Evolutionary conservation across 2,329 filamentous ascomycete species (phyloP), one percentile per base, ranked within the genome.

Genomic region (Hymenoscyphus fraxineus): DNA sequence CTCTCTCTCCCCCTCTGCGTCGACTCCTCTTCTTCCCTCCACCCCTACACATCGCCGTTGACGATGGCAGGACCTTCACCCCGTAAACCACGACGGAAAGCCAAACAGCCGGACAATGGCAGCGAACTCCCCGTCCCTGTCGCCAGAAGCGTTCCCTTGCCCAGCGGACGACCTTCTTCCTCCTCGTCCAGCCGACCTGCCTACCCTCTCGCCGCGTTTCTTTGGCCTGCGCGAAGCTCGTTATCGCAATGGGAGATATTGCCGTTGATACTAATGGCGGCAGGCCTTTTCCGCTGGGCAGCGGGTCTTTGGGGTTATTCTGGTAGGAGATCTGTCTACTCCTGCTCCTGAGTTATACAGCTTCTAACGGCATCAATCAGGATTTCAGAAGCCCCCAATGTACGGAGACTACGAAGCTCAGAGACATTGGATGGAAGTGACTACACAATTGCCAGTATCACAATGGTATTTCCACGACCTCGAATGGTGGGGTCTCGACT

Each of bases 391-490:
- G 66, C 93, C 93, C 41, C 95, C 95, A 6, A 93, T 97, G 87
- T 91, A 93, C 74, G 95, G 95, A 69, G 95, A 99, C 78, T 99
- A 97, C 78, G 95, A 99, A 80, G 95, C 96, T 3, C 95, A 99
- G 77, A 83, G 95, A 72, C 95, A 99, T 78, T 99, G 95, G 95
- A 97, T 99, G 93, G 95, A 99, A 75, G 82, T 99, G 69, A 97
- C 95, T 1, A 91, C 87, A 9, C 87, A 97, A 65, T 82, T 99
- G 1, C 95, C 95, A 15, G 83, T 96, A 44, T 95, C 92, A 12
- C 90, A 95, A 77, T 99, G 96, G 95, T 99, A 99, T 78, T 97
- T 96, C 75, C 92, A 99, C 77, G 93, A 99, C 76, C 81, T 98
- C 56, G 84, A 94, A 73, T 99, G 94, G 89, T 99, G 95, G 95